phyloP scores from a whole-genome alignment of 1,139 yeast genomes.

The Hanseniaspora gamundiae region DNA sequence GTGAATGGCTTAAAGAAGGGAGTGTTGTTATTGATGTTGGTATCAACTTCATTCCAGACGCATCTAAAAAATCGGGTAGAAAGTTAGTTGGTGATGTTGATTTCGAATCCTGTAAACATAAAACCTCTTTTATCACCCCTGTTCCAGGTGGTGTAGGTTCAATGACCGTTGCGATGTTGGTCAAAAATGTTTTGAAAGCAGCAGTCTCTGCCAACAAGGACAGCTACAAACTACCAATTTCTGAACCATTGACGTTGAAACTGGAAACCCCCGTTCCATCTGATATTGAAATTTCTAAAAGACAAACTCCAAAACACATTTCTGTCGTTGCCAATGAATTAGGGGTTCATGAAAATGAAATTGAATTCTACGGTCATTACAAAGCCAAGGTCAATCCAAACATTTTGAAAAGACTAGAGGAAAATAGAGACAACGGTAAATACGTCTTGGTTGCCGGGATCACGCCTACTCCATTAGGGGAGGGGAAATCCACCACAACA shows the following conservation, averaged over 20 bases:
- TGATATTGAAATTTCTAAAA: conserved; percentile 63
- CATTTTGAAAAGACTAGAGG: conserved; percentile 45
- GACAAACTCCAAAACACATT: conserved; percentile 59
- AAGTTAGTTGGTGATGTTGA: conserved; percentile 72
- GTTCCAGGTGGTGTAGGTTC: conserved; percentile 90
- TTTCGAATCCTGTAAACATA: conserved; percentile 41
- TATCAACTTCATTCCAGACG: conserved; percentile 58
- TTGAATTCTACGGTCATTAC: conserved; percentile 62
- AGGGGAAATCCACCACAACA: conserved; percentile 73
- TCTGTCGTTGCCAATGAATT: conserved; percentile 51
- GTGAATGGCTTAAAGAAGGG: conserved; percentile 60
- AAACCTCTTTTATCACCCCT: conserved; percentile 58
- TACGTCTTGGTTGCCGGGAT: conserved; percentile 70
- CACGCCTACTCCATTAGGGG: conserved; percentile 75
- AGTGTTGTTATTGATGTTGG: conserved; percentile 71
- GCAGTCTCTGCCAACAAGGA: conserved; percentile 38
- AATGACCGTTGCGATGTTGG: conserved; percentile 78
- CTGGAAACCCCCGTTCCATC: conserved; percentile 55
- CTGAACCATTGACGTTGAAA: conserved; percentile 41
- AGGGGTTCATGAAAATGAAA: conserved; percentile 48
- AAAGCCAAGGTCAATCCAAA: conserved; percentile 64
- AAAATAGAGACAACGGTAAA: conserved; percentile 49
- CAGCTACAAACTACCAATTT: conserved; percentile 37
- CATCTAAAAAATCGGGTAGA: conserved; percentile 49
- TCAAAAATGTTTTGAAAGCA: conserved; percentile 54